phyloP scores from a whole-genome alignment of 345 rosid species.

The Eucalyptus globulus region DNA sequence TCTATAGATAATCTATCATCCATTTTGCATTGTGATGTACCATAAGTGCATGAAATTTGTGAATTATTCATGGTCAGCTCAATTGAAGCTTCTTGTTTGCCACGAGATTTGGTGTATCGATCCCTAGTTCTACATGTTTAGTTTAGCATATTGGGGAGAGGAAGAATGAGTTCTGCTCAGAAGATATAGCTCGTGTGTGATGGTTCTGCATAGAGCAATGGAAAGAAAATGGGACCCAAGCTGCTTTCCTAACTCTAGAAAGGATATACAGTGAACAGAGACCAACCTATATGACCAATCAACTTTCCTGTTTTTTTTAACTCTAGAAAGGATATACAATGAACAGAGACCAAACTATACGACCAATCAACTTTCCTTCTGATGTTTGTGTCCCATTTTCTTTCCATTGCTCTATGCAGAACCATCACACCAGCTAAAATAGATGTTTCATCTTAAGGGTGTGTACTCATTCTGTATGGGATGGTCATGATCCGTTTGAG shows the following conservation, averaged over 20 bases:
- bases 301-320: not conserved
- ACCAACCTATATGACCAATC: not conserved
- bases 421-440: not conserved
- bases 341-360: not conserved
- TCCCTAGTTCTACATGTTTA: not conserved
- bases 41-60: not conserved
- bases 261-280: not conserved
- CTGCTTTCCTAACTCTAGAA: not conserved
- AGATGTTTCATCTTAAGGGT: not conserved
- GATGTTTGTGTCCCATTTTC: not conserved
- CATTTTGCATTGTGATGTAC: not conserved
- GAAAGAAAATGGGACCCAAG: not conserved
- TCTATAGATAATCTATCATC: slow-evolving; percentile 6
- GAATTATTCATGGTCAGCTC: not conserved
- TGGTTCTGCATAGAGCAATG: not conserved
- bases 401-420: not conserved
- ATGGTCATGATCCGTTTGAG: not conserved
- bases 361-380: not conserved
- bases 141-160: not conserved
- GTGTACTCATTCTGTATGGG: not conserved
- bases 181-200: not conserved
- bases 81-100: not conserved
- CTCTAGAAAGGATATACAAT: not conserved
- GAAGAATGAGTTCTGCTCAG: not conserved
- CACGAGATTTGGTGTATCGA: not conserved